Evolutionary conservation across 108 stramenopile genomes (phyloP), one percentile per base, ranked within the genome.

Genomic region (Nitzschia palea): DNA sequence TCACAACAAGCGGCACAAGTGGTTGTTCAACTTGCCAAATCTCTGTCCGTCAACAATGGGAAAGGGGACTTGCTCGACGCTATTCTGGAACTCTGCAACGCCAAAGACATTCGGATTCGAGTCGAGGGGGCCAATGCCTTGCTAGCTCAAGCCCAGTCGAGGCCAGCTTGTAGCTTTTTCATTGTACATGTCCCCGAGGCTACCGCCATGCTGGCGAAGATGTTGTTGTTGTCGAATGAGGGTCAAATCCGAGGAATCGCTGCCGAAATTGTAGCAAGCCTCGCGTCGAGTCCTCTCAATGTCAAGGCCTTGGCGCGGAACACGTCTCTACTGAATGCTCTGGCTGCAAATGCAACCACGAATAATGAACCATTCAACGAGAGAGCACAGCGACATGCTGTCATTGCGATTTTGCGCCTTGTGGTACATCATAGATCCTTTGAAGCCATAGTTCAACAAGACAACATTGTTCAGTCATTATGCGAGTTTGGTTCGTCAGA

Each of bases 131-230:
- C 40, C 22, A 23, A 14, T 42, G 40, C 40, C 9, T 40, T 60
- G 36, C 40, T 40, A 4, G 37, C 40, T 31, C 59, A 60, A 25
- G 36, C 12, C 9, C 35, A 34, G 25, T 12, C 8, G 20, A 20
- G 32, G 14, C 59, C 36, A 3, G 62, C 45, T 25, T 63, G 51
- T 25, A 54, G 52, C 45, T 66, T 66, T 47, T 53, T 66, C 33
- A 8, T 66, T 12, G 52, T 66, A 10, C 65, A 45, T 42, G 36
- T 30, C 23, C 34, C 65, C 9, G 65, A 52, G 36, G 65, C 65
- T 9, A 26, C 48, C 10, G 32, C 12, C 23, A 25, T 18, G 0
- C 28, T 66, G 34, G 27, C 52, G 8, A 23, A 9, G 6, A 12
- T 66, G 10, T 51, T 36, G 2, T 15, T 10, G 18, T 51, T 54